phyloP scores from a whole-genome alignment of 331 rosid species.

The Saraca asoca region DNA sequence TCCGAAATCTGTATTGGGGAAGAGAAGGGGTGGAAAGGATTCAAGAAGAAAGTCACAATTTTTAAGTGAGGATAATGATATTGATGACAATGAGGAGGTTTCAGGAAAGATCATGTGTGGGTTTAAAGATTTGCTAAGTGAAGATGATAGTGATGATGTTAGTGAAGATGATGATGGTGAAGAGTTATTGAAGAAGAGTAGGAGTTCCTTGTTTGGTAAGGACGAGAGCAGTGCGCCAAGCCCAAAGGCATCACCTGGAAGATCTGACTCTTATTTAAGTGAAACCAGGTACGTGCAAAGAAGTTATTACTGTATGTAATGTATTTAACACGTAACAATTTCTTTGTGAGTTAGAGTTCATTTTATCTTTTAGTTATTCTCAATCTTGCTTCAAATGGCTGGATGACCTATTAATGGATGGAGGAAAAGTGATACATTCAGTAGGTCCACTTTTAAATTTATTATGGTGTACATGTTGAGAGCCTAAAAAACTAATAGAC shows the following conservation, averaged over 20 bases:
- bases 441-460: too few species aligned
- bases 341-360: neutral
- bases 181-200: slow-evolving; percentile 43
- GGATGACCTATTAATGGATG: too few species aligned
- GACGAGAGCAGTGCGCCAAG: slow-evolving; percentile 37
- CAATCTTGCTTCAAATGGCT: too few species aligned
- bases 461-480: too few species aligned
- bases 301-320: neutral
- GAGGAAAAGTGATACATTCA: too few species aligned
- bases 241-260: slow-evolving; percentile 47
- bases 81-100: slow-evolving; percentile 39
- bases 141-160: slow-evolving; percentile 52
- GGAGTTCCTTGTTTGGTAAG: slow-evolving; percentile 48
- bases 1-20: slow-evolving; percentile 43
- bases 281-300: slow-evolving; percentile 57
- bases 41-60: slow-evolving; percentile 30
- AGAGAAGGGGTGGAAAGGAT: slow-evolving; percentile 45
- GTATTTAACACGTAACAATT: neutral
- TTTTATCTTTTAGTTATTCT: too few species aligned
- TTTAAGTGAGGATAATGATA: slow-evolving; percentile 36
- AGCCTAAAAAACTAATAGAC: too few species aligned
- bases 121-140: slow-evolving; percentile 48
- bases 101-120: slow-evolving; percentile 35
- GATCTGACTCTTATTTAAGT: slow-evolving; percentile 74
- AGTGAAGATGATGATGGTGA: slow-evolving; percentile 36